Evolutionary conservation across 331 rosid genomes (phyloP).

Genomic region (Malus hybrid): DNA sequence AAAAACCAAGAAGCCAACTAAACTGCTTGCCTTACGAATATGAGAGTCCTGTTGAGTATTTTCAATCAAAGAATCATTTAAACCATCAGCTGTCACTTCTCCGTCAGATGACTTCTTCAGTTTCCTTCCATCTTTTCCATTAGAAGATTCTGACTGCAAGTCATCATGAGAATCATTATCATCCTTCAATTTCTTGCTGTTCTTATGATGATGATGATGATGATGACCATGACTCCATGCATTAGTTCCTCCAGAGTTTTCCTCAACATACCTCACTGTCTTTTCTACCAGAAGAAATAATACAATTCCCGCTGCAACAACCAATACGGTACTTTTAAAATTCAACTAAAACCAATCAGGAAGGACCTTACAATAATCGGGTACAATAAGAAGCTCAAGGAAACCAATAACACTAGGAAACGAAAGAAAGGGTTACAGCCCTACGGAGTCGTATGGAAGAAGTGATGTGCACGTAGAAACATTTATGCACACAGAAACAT

Average conservation of each 20-base stretch:
- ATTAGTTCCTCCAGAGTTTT: constrained; percentile 59
- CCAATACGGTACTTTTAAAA: constrained; percentile 7
- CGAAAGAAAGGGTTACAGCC: not conserved
- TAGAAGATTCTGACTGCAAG: constrained; percentile 14
- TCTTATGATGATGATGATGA: constrained; percentile 55
- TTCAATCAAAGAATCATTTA: constrained; percentile 28
- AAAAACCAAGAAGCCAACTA: not conserved
- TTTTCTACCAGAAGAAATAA: constrained; percentile 93
- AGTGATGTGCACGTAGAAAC: not conserved
- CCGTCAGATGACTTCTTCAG: constrained; percentile 24
- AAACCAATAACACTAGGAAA: not conserved
- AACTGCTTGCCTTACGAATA: constrained; percentile 59
- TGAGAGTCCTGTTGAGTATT: constrained; percentile 32
- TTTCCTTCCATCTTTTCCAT: constrained; percentile 22
- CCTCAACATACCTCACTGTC: constrained; percentile 86
- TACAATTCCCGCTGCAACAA: constrained; percentile 82
- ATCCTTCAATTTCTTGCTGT: constrained; percentile 55
- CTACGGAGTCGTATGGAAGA: not conserved
- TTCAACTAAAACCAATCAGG: constrained; percentile 3
- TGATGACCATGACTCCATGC: constrained; percentile 73
- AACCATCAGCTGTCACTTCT: constrained; percentile 19
- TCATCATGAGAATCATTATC: constrained; percentile 38
- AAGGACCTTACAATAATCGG: not conserved
- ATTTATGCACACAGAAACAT: not conserved
- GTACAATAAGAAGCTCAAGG: not conserved